A percentile compares a stretch with the other conserved stretches of the same genome.
phyloP scores from a whole-genome alignment of 306 rosid species.

The Medicago lupulina region DNA sequence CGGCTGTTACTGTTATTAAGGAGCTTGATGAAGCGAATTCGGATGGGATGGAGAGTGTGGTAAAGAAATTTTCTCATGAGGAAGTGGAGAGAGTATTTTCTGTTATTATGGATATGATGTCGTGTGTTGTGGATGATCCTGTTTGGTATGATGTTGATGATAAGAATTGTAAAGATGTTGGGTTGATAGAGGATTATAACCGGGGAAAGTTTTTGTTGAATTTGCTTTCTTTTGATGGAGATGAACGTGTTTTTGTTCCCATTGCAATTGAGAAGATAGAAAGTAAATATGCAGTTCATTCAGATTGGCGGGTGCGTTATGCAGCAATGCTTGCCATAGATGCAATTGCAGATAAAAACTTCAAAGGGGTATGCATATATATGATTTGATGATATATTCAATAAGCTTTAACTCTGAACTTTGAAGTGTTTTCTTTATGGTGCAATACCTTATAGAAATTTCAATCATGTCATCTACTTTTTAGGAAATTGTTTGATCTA shows the following conservation, averaged over 20 bases:
- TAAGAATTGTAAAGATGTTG: not conserved
- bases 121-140: conserved; percentile 14
- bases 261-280: not conserved
- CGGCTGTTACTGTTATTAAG: conserved; percentile 10
- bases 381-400: not conserved
- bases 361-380: not conserved
- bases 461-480: not conserved
- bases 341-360: not conserved
- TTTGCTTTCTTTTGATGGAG: not conserved
- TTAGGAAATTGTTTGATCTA: not conserved
- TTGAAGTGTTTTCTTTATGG: not conserved
- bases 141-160: conserved; percentile 6
- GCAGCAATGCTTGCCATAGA: conserved; percentile 21
- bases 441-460: not conserved
- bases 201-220: conserved; percentile 20
- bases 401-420: not conserved
- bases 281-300: not conserved
- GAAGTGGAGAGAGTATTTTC: not conserved
- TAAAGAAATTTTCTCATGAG: not conserved
- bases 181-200: not conserved
- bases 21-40: not conserved
- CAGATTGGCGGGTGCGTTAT: conserved; percentile 39
- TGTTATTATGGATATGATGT: conserved; percentile 28
- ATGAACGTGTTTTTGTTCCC: not conserved
- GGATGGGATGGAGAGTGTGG: not conserved